Conservation (phyloP, 176 grass and related monocot species). For the Luzula sylvatica region DNA sequence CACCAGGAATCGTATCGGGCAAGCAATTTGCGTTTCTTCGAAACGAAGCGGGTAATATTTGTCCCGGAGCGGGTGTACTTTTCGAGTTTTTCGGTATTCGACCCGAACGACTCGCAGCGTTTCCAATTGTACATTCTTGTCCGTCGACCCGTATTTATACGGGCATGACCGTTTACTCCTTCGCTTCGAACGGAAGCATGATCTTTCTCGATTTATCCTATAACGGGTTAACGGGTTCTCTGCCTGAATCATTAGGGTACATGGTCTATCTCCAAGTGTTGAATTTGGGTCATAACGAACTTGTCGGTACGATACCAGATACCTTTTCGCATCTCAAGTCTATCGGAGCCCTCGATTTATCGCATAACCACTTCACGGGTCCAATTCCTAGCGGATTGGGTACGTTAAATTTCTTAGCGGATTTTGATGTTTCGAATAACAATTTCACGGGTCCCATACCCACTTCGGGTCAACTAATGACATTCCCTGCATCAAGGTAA, state of each 20-base stretch:
- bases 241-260: slow-evolving; percentile 47
- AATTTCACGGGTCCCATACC: slow-evolving; percentile 70
- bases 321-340: slow-evolving; percentile 36
- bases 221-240: slow-evolving; percentile 43
- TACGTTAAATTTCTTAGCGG: slow-evolving; percentile 35
- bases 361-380: slow-evolving; percentile 65
- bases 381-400: slow-evolving; percentile 50
- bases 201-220: slow-evolving; percentile 95
- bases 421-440: slow-evolving; percentile 88
- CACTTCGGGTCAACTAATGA: slow-evolving; percentile 63
- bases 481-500: slow-evolving; percentile 44
- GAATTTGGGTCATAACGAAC: slow-evolving; percentile 69
- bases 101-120: slow-evolving; percentile 52
- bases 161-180: slow-evolving; percentile 55
- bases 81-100: slow-evolving; percentile 90
- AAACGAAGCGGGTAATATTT: slow-evolving; percentile 90
- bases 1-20: slow-evolving; percentile 62
- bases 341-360: slow-evolving; percentile 68
- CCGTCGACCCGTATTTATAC: slow-evolving; percentile 76
- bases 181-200: slow-evolving; percentile 71
- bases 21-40: slow-evolving; percentile 88
- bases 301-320: slow-evolving; percentile 50
- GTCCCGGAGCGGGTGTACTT: slow-evolving; percentile 76
- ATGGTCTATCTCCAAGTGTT: slow-evolving; percentile 76
- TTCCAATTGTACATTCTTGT: slow-evolving; percentile 48